phyloP scores from a whole-genome alignment of 768 basidiomycete genomes.

The Suillus tomentosus region DNA sequence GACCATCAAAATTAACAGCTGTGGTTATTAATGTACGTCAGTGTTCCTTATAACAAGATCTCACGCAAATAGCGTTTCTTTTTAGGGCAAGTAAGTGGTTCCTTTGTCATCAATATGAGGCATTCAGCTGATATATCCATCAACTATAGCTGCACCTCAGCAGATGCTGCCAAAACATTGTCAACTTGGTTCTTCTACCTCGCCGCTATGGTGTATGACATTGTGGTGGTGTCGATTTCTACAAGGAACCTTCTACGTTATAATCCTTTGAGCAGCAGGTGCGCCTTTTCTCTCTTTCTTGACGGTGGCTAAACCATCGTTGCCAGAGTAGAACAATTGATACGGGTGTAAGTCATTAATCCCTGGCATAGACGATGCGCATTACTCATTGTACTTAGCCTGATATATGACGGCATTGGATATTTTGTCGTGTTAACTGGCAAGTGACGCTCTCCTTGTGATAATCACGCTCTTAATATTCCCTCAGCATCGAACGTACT shows the following conservation, averaged over 20 bases:
- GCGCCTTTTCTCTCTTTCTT: background rate
- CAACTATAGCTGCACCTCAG: slow-evolving; percentile 48
- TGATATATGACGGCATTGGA: background rate
- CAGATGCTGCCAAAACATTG: slow-evolving; percentile 35
- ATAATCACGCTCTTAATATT: background rate
- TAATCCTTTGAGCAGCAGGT: background rate
- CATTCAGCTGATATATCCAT: slow-evolving; percentile 1
- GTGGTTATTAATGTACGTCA: slow-evolving; percentile 23
- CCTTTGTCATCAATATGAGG: background rate
- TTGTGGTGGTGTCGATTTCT: slow-evolving; percentile 40
- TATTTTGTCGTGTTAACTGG: background rate
- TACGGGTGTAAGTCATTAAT: background rate
- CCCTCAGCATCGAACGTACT: background rate
- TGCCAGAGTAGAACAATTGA: background rate
- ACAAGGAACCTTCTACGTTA: background rate
- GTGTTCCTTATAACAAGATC: background rate
- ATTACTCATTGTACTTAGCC: background rate
- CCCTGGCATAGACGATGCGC: background rate
- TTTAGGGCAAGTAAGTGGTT: slow-evolving; percentile 38
- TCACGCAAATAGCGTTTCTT: slow-evolving; percentile 10
- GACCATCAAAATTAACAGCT: slow-evolving; percentile 20
- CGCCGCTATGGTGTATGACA: slow-evolving; percentile 58
- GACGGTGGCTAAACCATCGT: background rate
- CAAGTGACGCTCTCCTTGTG: background rate
- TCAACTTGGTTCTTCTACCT: slow-evolving; percentile 60